Evolutionary conservation across 2,329 filamentous ascomycete genomes (phyloP), one percentile per base, ranked within the genome.

Genomic region (Epichloe gansuensis): DNA sequence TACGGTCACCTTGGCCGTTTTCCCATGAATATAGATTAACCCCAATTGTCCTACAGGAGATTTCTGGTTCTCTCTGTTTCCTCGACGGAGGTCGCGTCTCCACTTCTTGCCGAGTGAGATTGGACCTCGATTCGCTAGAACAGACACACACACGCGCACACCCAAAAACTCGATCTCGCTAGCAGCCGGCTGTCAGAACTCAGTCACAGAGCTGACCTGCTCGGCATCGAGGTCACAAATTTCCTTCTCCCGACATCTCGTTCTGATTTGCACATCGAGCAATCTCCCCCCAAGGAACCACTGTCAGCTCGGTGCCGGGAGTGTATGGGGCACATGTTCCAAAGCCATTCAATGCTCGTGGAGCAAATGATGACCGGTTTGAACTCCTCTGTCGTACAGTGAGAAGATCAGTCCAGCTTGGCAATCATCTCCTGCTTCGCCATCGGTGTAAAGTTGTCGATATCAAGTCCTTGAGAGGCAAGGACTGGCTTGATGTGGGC

Each of bases 341-440:
- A 59, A 57, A 59, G 60, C 61, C 59, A 55, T 57, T 55, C 55
- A 59, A 57, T 63, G 63, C 61, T 58, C 62, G 55, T 51, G 56
- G 55, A 58, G 59, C 61, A 63, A 63, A 62, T 61, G 62, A 56
- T 49, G 61, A 60, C 61, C 61, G 61, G 63, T 63, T 44, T 52
- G 62, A 66, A 59, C 61, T 63, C 60, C 57, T 57, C 56, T 57
- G 38, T 59, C 31, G 21, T n/a, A 12, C n/a, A 51, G 38, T 48
- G 55, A 53, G 55, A 51, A 27, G 53, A 71, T 90, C 85, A 98
- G 73, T 98, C 93, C 71, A 98, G 77, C 70, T 90, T 89, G 54
- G 93, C 93, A 74, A 95, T 88, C 93, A 98, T 97, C 69, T 96
- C 89, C 64, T 93, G 85, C 76, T 89, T 95, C 64, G 85, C 75